Base-by-base conservation (phyloP, 495 filamentous ascomycete genomes). In the Glutinoglossum americanum region DNA sequence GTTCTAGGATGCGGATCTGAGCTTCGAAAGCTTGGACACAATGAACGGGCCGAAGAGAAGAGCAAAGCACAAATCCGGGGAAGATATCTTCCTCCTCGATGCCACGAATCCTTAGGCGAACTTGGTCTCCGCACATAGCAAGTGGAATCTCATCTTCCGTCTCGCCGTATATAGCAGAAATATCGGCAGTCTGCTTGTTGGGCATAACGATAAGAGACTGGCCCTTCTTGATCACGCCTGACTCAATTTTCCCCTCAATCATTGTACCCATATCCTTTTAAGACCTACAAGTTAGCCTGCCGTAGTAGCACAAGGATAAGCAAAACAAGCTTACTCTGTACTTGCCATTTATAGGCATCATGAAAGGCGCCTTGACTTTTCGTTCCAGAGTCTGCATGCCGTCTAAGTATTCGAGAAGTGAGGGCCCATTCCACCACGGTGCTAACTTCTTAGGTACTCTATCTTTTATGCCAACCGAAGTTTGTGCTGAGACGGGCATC, bases 51-150 rank as follows among this genome's bases (percentile, higher is more conserved):
- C 90, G 83, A 72, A 89, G 89, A 15, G 84, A 81, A 21, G 87
- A 89, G 73, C 92, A 95, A 17, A 98, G 79, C 33, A 98, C 92
- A 71, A 95, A 99, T 27, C 92, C 92, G n/a, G 90, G 89, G 59
- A 88, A 72, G 64, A 99, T 85, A 61, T 97, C 92, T 72, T 99
- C 92, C 72, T 99, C 92, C 71, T 99, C 92, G 33, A 93, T 82
- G 62, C 93, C 92, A 57, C 89, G 81, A 59, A 97, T 79, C 60
- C 92, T 87, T 60, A 96, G 68, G 21, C 92, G 87, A 51, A 97
- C 83, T 71, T 99, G 92, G 66, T 99, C 92, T 71, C 92, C 92
- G 64, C 87, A 94, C 60, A 83, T 84, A 25, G 82, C 89, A 32
- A 74, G 74, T 11, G 68, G 60, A 37, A 94, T 77, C 65, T 99